A percentile compares a stretch with the other conserved stretches of the same genome.
phyloP scores from a whole-genome alignment of 306 rosid genomes.

The Acacia confusa region DNA sequence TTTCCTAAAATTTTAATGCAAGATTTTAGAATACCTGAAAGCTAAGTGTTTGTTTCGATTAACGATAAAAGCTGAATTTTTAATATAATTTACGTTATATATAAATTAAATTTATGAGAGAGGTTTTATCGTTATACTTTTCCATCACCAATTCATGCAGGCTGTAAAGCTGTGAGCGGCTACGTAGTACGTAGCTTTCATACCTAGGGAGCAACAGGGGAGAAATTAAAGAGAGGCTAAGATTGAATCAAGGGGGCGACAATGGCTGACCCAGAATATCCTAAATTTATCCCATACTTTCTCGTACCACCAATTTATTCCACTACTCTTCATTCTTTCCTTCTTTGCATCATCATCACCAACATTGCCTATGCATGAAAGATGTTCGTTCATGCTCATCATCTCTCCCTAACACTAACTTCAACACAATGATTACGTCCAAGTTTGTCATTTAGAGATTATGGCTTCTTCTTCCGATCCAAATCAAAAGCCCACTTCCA shows the following conservation, averaged over 20 bases:
- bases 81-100: too few relatives aligned
- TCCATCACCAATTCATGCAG: too few relatives aligned
- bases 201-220: not conserved
- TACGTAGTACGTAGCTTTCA: not conserved
- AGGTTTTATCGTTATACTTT: too few relatives aligned
- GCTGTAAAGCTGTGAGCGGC: too few relatives aligned
- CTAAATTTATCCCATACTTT: constrained; percentile 22
- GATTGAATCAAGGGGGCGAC: constrained; percentile 49
- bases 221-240: constrained; percentile 41
- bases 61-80: too few relatives aligned
- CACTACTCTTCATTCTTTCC: constrained; percentile 7
- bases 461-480: constrained; percentile 45
- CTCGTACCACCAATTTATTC: constrained; percentile 38
- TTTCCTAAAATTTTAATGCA: too few relatives aligned
- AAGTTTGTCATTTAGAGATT: not conserved
- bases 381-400: not conserved
- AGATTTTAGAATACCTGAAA: too few relatives aligned
- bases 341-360: not conserved
- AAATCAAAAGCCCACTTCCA: constrained; percentile 38
- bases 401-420: not conserved
- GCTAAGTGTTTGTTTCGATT: too few relatives aligned
- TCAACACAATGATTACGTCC: not conserved
- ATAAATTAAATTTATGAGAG: too few relatives aligned
- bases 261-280: constrained; percentile 16
- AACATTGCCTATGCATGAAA: not conserved